phyloP scores from a whole-genome alignment of 495 filamentous ascomycete species.

The Durotheca rogersii region DNA sequence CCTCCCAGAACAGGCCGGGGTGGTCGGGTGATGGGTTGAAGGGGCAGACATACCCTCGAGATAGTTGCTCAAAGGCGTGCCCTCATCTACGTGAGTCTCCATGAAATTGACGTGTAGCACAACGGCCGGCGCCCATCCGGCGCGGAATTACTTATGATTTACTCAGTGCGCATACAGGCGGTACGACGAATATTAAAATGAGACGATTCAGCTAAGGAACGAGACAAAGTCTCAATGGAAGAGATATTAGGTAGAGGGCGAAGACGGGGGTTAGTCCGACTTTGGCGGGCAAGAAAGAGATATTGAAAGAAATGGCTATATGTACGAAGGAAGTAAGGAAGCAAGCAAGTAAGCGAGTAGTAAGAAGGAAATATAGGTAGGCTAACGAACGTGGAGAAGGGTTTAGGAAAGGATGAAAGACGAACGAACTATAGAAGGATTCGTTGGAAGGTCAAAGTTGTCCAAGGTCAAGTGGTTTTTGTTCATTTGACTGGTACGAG shows the following conservation, averaged over 20 bases:
- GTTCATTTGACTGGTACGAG: no score
- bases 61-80: conserved; percentile 89
- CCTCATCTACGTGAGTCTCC: conserved; percentile 89
- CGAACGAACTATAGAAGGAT: not conserved
- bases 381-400: no score
- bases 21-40: conserved; percentile 5
- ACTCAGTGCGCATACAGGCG: conserved; percentile 12
- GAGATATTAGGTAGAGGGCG: not conserved
- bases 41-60: conserved; percentile 71
- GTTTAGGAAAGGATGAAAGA: not conserved
- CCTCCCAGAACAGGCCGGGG: no score
- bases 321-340: no score
- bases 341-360: no score
- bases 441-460: no score
- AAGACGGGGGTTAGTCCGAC: no score
- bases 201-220: conserved; percentile 8
- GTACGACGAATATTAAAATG: conserved; percentile 1
- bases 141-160: conserved; percentile 24
- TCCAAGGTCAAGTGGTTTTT: no score
- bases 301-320: no score
- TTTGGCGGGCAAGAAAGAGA: no score
- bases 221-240: conserved; percentile 7
- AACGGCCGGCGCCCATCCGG: conserved; percentile 37
- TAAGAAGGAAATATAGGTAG: no score
- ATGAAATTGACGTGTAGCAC: conserved; percentile 55